Conservation (phyloP, 208 protist species). For the Zelonia costaricensis region DNA sequence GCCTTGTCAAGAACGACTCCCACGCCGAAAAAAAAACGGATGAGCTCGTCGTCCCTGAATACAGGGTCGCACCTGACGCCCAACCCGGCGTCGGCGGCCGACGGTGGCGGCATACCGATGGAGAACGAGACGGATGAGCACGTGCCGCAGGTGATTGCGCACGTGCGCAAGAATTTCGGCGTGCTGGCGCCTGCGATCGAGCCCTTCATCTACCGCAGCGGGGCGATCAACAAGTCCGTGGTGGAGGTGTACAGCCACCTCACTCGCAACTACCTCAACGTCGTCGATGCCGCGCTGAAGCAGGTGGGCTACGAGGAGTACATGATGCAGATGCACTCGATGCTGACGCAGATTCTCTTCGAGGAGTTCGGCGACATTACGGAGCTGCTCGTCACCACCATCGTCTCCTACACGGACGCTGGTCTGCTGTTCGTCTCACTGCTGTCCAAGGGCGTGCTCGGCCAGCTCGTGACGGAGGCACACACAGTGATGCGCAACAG, state of each 20-base stretch:
- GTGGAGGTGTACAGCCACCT: constrained; percentile 59
- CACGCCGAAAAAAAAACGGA: too few relatives aligned
- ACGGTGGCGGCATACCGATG: neutral
- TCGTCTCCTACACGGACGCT: constrained; percentile 28
- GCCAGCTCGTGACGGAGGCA: constrained; percentile 39
- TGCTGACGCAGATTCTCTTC: constrained; percentile 38
- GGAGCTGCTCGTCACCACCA: constrained; percentile 34
- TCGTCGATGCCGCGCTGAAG: constrained; percentile 32
- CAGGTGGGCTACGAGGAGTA: constrained; percentile 33
- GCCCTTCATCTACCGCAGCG: constrained; percentile 57
- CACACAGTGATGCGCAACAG: constrained; percentile 35
- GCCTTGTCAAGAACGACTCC: too few relatives aligned
- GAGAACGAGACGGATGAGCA: constrained; percentile 25
- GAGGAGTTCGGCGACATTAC: constrained; percentile 36
- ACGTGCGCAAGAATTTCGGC: constrained; percentile 70
- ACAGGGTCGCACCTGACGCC: neutral
- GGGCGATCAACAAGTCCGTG: constrained; percentile 41
- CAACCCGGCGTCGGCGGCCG: neutral
- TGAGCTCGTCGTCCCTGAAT: constrained; percentile 17
- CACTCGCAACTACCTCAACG: constrained; percentile 18
- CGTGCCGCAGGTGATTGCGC: constrained; percentile 39
- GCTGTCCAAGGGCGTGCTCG: constrained; percentile 39
- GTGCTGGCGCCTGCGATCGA: constrained; percentile 49
- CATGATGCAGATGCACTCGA: constrained; percentile 37
- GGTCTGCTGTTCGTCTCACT: constrained; percentile 49